Evolutionary conservation across 78 protist species (phyloP).

Genomic region (Dictyostelium firmibasis): DNA sequence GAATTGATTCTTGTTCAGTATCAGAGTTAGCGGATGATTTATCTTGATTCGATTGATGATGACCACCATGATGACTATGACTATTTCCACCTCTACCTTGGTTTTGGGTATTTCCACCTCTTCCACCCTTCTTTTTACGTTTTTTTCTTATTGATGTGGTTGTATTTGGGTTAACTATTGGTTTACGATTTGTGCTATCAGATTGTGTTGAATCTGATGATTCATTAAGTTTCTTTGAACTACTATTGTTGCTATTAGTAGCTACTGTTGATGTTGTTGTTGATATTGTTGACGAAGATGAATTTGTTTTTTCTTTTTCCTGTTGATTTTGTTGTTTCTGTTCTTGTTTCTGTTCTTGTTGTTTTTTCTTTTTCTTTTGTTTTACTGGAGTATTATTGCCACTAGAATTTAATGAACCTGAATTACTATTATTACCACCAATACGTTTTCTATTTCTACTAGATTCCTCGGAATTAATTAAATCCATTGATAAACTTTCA

Average conservation of each 20-base stretch:
- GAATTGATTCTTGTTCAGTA: slow-evolving; percentile 35
- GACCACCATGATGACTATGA: neutral
- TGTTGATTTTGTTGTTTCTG: neutral
- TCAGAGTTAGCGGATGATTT: neutral
- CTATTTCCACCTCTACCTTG: neutral
- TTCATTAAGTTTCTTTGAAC: neutral
- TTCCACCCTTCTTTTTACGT: slow-evolving; percentile 9
- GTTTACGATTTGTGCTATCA: neutral
- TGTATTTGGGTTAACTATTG: neutral
- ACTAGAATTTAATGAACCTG: neutral
- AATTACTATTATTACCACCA: neutral
- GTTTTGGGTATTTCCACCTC: neutral
- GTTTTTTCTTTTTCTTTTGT: slow-evolving; percentile 21
- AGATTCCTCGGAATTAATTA: slow-evolving; percentile 20
- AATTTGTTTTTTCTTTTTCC: neutral
- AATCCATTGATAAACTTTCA: slow-evolving; percentile 38
- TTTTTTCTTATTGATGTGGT: slow-evolving; percentile 21
- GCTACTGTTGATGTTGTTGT: neutral
- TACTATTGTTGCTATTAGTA: neutral
- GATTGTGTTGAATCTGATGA: slow-evolving; percentile 13
- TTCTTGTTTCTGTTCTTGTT: neutral
- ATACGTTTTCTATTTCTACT: slow-evolving; percentile 23
- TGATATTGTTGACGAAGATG: neutral
- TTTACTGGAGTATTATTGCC: neutral
- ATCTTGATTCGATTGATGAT: neutral